Base-by-base conservation (phyloP, 2,329 filamentous ascomycete genomes). In the Neopestalotiopsis sp. region DNA sequence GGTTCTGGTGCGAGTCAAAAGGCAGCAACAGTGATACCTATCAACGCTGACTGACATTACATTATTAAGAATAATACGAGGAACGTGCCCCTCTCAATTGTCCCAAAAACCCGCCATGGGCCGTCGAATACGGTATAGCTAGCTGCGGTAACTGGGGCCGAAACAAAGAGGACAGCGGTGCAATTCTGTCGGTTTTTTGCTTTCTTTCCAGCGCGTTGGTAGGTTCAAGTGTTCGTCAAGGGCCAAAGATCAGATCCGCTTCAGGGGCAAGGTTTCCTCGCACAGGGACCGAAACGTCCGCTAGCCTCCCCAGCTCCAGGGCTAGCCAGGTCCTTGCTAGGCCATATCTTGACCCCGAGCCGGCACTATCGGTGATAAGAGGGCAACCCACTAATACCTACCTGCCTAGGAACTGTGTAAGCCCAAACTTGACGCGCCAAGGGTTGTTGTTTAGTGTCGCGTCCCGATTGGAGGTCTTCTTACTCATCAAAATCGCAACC, bases 151-250 rank as follows among this genome's bases (percentile, higher is more conserved):
- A 20, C 45, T 53, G 20, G n/a, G 62, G 12, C 38, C 38, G 17
- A 65, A 56, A n/a, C 32, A 20, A 67, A 67, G 65, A 67, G 65
- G 65, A 67, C 65, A 67, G 65, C 65, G 57, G 28, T 67, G 53
- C 63, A 66, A 63, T 57, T 66, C 63, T 30, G 32, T 45, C 17
- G 59, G n/a, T 67, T 20, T 56, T 32, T 49, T 62, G 12, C 38
- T n/a, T n/a, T 17, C 38, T 17, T 45, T 61, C 61, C 32, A n/a
- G 30, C 14, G 32, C 38, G 28, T 24, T 34, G 56, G 63, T 56
- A 66, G 53, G 20, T 24, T 28, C 24, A 28, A 28, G 24, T 28
- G 24, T 28, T 40, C 58, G 45, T 40, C 32, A 30, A 53, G 53
- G 30, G 24, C 24, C 24, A 49, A 45, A 67, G 65, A 67, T 67